A percentile compares a stretch with the other conserved stretches of the same genome.
Evolutionary conservation across 1,284 basidiomycete genomes (phyloP).

Genomic region (Erythrobasidium hasegawianum): DNA sequence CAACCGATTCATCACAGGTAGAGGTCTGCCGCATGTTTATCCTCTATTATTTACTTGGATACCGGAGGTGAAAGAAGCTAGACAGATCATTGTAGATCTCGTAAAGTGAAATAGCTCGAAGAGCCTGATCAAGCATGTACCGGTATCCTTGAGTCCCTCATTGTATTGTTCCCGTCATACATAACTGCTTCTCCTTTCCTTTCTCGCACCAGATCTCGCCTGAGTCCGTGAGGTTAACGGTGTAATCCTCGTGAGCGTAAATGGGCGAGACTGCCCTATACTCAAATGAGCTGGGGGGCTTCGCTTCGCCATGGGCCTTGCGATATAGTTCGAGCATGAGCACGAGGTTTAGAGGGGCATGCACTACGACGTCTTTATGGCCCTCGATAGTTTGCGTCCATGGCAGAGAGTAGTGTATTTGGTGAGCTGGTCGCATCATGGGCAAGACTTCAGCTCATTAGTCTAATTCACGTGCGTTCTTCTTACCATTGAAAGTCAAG

Average conservation of each 20-base stretch:
- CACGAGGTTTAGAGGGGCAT: background rate
- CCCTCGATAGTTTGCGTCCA: background rate
- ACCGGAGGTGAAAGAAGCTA: conserved; percentile 2
- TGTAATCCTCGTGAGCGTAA: conserved; percentile 10
- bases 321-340: conserved; percentile 9
- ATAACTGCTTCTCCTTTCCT: background rate
- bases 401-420: conserved; percentile 8
- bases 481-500: conserved; percentile 8
- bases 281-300: background rate
- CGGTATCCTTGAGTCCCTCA: background rate
- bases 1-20: background rate
- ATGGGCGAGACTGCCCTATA: background rate
- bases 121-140: background rate
- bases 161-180: conserved; percentile 1
- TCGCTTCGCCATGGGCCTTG: background rate
- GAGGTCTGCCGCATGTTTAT: background rate
- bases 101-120: background rate
- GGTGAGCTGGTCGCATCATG: too few species aligned
- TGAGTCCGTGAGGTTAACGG: background rate
- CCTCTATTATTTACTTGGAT: conserved; percentile 1
- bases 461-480: too few species aligned
- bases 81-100: background rate
- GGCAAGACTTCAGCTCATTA: too few species aligned
- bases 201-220: conserved; percentile 7
- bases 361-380: conserved; percentile 1